Evolutionary conservation across 2,329 filamentous ascomycete species (phyloP), one percentile per base, ranked within the genome.

Genomic region (Colletotrichum sp.): DNA sequence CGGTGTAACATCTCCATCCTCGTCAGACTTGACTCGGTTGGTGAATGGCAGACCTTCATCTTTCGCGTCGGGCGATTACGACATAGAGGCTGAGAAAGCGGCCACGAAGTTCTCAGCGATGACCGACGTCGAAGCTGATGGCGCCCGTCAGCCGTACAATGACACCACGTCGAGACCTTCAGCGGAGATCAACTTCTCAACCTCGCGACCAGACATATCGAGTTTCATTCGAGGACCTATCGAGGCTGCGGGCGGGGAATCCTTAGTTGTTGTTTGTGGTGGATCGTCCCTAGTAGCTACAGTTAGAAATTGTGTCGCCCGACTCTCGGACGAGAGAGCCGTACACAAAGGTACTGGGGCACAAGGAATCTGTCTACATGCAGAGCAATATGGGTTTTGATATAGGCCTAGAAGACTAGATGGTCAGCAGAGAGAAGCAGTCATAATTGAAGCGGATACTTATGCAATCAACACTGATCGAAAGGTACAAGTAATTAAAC

Each of bases 321-420:
- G 81, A 34, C 75, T 92, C 73, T 90, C 89, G 66, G 90, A 92
- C 77, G 90, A 92, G 81, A 82, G 90, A 57, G 90, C 88, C 1
- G 90, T 92, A 27, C 90, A 92, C 78, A 92, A 92, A 79, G 90
- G 90, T 11, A 92, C 90, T 0, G 90, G 89, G 1, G 90, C 90
- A 1, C 90, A 92, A 78, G 90, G 90, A 0, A 92, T 92, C 47
- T 86, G 88, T 78, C 78, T 92, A 69, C 87, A 90, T 78, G 89
- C 89, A 2, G 90, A 92, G 76, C 90, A 92, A 79, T 92, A 91
- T 80, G 86, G 85, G 31, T 90, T 89, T 75, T 90, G 77, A 13
- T 21, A 4, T 1, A 7, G 18, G 43, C 12, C 43, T 47, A 47
- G 43, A 13, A 13, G 4, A 6, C 43, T 47, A 21, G 1, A 47